A percentile compares a stretch with the other conserved stretches of the same genome.
Conservation (phyloP, 2,329 filamentous ascomycete species). For the Zasmidium cellare region DNA sequence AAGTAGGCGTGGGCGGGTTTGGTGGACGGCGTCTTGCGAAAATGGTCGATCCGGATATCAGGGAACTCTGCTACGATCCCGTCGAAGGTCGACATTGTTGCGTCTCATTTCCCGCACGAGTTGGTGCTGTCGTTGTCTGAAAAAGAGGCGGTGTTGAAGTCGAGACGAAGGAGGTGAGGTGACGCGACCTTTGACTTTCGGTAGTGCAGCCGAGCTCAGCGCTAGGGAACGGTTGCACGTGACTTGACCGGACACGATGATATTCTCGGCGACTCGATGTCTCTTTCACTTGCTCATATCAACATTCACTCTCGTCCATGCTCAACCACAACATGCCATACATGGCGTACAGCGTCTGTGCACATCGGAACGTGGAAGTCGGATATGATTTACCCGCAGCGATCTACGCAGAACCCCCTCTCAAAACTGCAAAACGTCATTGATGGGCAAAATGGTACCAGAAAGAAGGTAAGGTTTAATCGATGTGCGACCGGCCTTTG, state of each 20-base stretch:
- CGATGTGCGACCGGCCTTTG: not conserved
- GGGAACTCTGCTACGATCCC: constrained; percentile 75
- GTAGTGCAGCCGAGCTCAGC: no score
- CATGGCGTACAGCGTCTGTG: no score
- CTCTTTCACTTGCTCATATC: no score
- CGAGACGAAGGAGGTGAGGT: not conserved
- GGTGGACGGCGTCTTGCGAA: constrained; percentile 56
- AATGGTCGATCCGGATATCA: constrained; percentile 80
- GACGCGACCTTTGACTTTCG: not conserved
- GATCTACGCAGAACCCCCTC: not conserved
- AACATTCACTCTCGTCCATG: no score
- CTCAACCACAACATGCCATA: no score
- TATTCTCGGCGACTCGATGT: no score
- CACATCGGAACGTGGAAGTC: no score
- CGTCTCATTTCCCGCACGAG: constrained; percentile 8
- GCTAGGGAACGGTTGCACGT: no score
- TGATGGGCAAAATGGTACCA: not conserved
- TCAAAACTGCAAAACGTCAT: not conserved
- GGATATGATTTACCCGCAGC: no score
- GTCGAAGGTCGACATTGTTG: constrained; percentile 74
- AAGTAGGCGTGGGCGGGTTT: constrained; percentile 77
- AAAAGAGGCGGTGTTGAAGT: not conserved
- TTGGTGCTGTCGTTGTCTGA: not conserved
- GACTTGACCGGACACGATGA: no score
- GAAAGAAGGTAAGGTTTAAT: not conserved